phyloP scores from a whole-genome alignment of 2,329 filamentous ascomycete genomes.

The Colletotrichum tabaci region DNA sequence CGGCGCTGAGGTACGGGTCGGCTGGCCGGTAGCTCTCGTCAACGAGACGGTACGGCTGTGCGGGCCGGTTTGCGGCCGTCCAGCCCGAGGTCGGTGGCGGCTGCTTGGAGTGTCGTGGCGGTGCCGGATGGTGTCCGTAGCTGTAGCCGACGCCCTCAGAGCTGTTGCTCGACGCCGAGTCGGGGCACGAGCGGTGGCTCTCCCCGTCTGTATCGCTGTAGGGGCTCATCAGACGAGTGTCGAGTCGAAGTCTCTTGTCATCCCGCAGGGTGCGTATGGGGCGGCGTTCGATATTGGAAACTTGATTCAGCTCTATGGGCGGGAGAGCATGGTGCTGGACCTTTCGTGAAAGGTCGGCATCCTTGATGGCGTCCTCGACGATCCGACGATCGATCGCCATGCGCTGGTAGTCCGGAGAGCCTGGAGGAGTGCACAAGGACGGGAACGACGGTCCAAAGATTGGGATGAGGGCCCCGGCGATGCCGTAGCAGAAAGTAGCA shows the following conservation, averaged over 20 bases:
- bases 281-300: constrained; percentile 25
- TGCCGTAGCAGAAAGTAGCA: constrained; percentile 88
- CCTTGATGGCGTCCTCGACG: constrained; percentile 65
- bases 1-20: constrained; percentile 61
- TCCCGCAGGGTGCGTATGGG: constrained; percentile 42
- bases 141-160: constrained; percentile 34
- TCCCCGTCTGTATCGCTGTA: constrained; percentile 61
- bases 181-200: constrained; percentile 46
- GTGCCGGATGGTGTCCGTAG: constrained; percentile 24
- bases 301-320: constrained; percentile 26
- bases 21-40: constrained; percentile 45
- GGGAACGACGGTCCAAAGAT: constrained; percentile 91
- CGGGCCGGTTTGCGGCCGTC: constrained; percentile 48
- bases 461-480: constrained; percentile 88
- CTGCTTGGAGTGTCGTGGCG: constrained; percentile 9
- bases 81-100: constrained; percentile 45
- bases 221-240: constrained; percentile 50
- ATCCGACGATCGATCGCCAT: constrained; percentile 76
- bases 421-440: constrained; percentile 75
- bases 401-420: constrained; percentile 74
- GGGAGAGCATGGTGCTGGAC: constrained; percentile 49
- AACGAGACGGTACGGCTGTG: constrained; percentile 32
- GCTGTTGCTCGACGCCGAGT: constrained; percentile 44
- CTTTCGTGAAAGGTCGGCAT: constrained; percentile 62
- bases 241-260: constrained; percentile 47